These are phyloP conservation scores for Aspergillus quadrilineatus DNA, from an alignment of 2,329 filamentous ascomycete genomes.

Conservation along the genomic window DNA sequence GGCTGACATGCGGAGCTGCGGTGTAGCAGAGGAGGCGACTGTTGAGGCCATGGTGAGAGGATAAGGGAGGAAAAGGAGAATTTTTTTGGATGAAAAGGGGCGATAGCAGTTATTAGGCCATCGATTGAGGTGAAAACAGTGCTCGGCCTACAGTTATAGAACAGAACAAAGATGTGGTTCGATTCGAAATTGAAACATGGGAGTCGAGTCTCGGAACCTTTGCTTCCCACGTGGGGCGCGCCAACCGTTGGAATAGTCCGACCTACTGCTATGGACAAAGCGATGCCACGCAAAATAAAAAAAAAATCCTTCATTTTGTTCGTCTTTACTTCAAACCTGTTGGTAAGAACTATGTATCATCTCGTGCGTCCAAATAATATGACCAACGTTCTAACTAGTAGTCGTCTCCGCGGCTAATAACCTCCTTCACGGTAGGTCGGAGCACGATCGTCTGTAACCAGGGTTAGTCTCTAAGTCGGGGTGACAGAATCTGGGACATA, in stretches of 20 bases:
- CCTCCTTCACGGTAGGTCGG: conserved; percentile 78
- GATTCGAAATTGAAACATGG: conserved; percentile 18
- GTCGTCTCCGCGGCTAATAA: conserved; percentile 82
- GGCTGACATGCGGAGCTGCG: conserved; percentile 37
- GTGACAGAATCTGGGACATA: conserved; percentile 50
- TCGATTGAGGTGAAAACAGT: conserved; percentile 10
- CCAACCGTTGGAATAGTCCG: conserved; percentile 19
- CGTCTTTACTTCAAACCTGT: background rate
- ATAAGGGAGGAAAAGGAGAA: background rate
- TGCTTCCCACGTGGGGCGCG: conserved; percentile 41
- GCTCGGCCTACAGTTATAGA: background rate
- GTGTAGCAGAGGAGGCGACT: conserved; percentile 30
- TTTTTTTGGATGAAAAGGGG: background rate
- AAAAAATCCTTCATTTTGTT: conserved; percentile 5
- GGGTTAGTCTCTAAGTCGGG: conserved; percentile 15
- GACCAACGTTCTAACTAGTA: conserved; percentile 54
- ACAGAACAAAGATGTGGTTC: conserved; percentile 5
- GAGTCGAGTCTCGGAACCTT: conserved; percentile 25
- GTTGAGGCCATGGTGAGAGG: conserved; percentile 28
- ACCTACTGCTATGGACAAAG: conserved; percentile 1
- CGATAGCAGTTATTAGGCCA: conserved; percentile 20
- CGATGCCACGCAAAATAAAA: background rate
- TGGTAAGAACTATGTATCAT: background rate
- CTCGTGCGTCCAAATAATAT: background rate
- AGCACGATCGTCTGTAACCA: conserved; percentile 67